Evolutionary conservation across 192 early-diverging fungal species (phyloP), one percentile per base, ranked within the genome.

Genomic region (Coemansia sp.): DNA sequence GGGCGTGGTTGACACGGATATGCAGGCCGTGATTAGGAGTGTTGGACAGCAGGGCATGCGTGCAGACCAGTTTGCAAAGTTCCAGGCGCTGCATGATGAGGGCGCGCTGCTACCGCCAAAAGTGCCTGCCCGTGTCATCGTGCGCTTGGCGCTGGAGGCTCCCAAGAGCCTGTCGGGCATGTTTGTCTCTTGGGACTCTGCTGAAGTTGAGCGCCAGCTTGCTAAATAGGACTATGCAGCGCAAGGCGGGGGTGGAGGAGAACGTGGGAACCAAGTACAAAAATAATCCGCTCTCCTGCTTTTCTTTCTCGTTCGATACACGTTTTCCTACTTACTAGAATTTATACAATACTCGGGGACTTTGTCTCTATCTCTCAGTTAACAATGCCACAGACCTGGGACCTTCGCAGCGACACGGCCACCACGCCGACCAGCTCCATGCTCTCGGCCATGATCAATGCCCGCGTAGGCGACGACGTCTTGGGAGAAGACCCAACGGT

Each of bases 1-100:
- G 0, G 95, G 95, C 39, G 92, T 92, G 6, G 89, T 98, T 17
- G 92, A 94, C 49, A 98, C 94, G 6, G 93, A 88, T 9, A 96
- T 98, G 94, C 94, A 96, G 63, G 61, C 22, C 0, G 9, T 70
- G 2, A 90, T 98, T 49, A 83, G 94, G 19, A 51, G 59, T 3
- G 42, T 63, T 29, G 70, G 64, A 3, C 19, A 38, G 49, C 76
- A 15, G 79, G 85, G 67, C 59, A 96, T 95, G 94, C 40, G 51
- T 17, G 68, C 81, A 22, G 76, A 73, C 1, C 74, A 89, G n/a
- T 79, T 87, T 35, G 71, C 73, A 12, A 71, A 79, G 46, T 95
- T 94, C 54, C 60, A 82, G 3, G 37, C 77, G 3, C 49, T 93
- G 6, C 82, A 93, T 38, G 36, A 68, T 6, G 39, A 73, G 1